Conservation (phyloP, 345 rosid genomes). For the Dipteronia sinensis region DNA sequence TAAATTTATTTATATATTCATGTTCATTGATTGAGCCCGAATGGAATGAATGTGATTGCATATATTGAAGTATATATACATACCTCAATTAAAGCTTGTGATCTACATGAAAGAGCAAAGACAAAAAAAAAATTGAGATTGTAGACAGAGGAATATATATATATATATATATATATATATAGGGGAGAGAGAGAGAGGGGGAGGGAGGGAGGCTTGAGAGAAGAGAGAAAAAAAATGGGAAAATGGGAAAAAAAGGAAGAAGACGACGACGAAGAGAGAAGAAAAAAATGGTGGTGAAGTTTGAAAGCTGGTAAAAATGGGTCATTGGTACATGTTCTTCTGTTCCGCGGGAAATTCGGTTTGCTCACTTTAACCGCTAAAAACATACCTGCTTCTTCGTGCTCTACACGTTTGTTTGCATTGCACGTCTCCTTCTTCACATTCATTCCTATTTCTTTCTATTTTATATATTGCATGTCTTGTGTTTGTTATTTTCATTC, state of each 20-base stretch:
- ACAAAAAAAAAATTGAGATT: neutral
- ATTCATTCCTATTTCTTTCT: neutral
- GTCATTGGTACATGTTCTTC: conserved; percentile 28
- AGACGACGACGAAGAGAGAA: neutral
- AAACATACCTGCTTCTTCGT: conserved; percentile 24
- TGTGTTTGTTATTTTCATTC: neutral
- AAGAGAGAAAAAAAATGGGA: neutral
- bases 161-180: no score
- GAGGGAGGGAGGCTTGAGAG: neutral
- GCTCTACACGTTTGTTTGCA: conserved; percentile 46
- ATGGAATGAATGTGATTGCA: neutral
- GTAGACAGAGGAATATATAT: neutral
- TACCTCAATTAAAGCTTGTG: conserved; percentile 12
- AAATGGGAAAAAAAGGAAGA: neutral
- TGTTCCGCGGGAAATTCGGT: conserved; percentile 47
- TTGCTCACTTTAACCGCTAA: conserved; percentile 34
- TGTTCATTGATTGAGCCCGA: no score
- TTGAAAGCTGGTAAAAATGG: neutral
- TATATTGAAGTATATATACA: neutral
- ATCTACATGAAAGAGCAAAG: conserved; percentile 11
- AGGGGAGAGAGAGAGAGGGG: neutral
- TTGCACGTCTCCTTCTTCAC: neutral
- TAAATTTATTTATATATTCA: neutral
- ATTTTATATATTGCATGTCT: neutral
- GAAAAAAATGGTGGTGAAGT: neutral